Base-by-base conservation (phyloP, 305 asterid genomes). In the Salvia sclarea region DNA sequence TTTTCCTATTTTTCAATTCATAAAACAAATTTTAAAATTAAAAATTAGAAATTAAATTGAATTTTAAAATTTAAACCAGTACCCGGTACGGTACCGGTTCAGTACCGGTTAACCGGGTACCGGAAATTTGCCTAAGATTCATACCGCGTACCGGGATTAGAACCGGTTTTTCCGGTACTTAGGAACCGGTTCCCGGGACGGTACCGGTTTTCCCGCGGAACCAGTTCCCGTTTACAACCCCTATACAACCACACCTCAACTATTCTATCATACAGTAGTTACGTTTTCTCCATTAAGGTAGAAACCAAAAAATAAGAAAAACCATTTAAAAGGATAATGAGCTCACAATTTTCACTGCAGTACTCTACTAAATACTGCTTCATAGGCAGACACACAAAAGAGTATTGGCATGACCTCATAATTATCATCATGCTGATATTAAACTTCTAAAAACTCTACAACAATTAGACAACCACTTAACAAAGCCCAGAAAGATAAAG, bases 281-380 rank as follows among this genome's bases (percentile, higher is more conserved):
- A 13, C 0, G 6, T 11, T 21, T 55, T 64, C 41, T 58, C 69
- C 48, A n/a, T 50, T 28, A 31, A 7, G 55, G 68, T 45, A 21
- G 38, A 20, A 37, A 49, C 45, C 65, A 22, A 63, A 55, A 18
- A 4, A 31, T 33, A 44, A 28, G 18, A 49, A 49, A 17, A 16
- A 0, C 18, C n/a, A 5, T 7, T 40, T 17, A 8, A 1, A 9
- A n/a, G 59, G 12, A 70, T 45, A 47, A 40, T 65, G 53, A 38
- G 49, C 66, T 52, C 65, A 33, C 20, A 20, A 28, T 52, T 44
- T 43, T 44, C 55, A 61, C 37, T 12, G 12, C 20, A 71, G n/a
- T 57, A 56, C 59, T 25, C 71, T 52, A 37, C 54, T 56, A 25
- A 14, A 18, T 49, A 35, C 40, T 67, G 58, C 68, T 55, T 75